Evolutionary conservation across 2,329 filamentous ascomycete species (phyloP).

Genomic region (Diaporthe citri): DNA sequence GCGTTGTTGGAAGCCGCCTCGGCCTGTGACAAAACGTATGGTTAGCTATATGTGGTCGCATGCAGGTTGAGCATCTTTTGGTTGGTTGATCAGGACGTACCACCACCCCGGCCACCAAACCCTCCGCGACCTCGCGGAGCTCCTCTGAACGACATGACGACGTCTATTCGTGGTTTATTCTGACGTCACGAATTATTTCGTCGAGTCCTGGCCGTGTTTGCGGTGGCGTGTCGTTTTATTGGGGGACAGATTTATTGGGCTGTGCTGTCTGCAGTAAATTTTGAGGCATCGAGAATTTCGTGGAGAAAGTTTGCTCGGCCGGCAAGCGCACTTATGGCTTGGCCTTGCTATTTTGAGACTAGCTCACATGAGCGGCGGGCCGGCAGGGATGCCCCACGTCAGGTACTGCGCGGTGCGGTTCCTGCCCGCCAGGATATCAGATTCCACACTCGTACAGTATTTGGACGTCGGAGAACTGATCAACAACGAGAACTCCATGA

Average conservation of each 20-base stretch:
- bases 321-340: constrained; percentile 33
- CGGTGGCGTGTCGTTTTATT: constrained; percentile 30
- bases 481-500: fast-evolving
- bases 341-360: constrained; percentile 29
- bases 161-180: constrained; percentile 47
- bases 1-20: constrained; percentile 70
- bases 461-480: not conserved
- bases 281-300: constrained; percentile 37
- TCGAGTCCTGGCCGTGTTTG: constrained; percentile 17
- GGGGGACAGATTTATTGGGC: not conserved
- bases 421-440: not conserved
- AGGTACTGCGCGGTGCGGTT: not conserved
- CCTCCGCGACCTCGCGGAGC: constrained; percentile 60
- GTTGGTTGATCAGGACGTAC: constrained; percentile 46
- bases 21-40: constrained; percentile 56
- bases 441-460: not conserved
- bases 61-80: constrained; percentile 46
- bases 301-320: constrained; percentile 39
- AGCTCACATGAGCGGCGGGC: not conserved
- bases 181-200: constrained; percentile 31
- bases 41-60: constrained; percentile 30
- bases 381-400: constrained; percentile 35
- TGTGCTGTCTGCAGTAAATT: constrained; percentile 25
- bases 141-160: constrained; percentile 73
- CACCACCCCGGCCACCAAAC: constrained; percentile 64